phyloP scores from a whole-genome alignment of 2,329 filamentous ascomycete genomes.

The Knoxdaviesia capensis region DNA sequence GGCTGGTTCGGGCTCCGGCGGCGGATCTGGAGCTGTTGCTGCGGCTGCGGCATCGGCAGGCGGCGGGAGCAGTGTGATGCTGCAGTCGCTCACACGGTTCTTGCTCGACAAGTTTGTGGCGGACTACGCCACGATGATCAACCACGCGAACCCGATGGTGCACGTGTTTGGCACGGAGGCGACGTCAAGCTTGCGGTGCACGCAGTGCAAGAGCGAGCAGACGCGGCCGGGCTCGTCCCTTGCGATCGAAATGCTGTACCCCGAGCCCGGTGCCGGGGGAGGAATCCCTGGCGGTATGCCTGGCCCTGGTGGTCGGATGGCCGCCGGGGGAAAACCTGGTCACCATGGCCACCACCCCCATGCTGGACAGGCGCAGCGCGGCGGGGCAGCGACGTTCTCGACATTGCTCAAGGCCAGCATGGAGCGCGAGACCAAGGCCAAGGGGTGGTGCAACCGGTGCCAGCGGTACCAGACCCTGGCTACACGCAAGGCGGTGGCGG shows the following conservation, averaged over 20 bases:
- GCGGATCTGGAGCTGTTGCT: too few species aligned
- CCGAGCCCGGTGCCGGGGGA: conserved; percentile 11
- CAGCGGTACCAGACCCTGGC: conserved; percentile 76
- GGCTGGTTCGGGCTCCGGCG: too few species aligned
- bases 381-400: conserved; percentile 45
- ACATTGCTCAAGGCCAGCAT: conserved; percentile 84
- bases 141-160: too few species aligned
- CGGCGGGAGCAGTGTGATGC: conserved; percentile 52
- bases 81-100: conserved; percentile 74
- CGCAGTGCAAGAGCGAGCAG: conserved; percentile 73
- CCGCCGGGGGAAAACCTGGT: too few species aligned
- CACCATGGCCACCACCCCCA: too few species aligned
- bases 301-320: too few species aligned
- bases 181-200: conserved; percentile 46
- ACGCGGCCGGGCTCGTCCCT: conserved; percentile 59
- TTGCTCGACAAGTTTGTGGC: conserved; percentile 61
- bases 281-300: too few species aligned
- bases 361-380: too few species aligned
- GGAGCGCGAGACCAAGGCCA: conserved; percentile 69
- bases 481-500: conserved; percentile 67
- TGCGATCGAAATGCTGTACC: conserved; percentile 75
- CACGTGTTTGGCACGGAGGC: conserved; percentile 45
- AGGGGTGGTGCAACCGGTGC: conserved; percentile 87
- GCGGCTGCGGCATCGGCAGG: too few species aligned
- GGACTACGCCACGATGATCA: conserved; percentile 30